Conservation (phyloP, 1,284 basidiomycete genomes). For the Ustilago curta region DNA sequence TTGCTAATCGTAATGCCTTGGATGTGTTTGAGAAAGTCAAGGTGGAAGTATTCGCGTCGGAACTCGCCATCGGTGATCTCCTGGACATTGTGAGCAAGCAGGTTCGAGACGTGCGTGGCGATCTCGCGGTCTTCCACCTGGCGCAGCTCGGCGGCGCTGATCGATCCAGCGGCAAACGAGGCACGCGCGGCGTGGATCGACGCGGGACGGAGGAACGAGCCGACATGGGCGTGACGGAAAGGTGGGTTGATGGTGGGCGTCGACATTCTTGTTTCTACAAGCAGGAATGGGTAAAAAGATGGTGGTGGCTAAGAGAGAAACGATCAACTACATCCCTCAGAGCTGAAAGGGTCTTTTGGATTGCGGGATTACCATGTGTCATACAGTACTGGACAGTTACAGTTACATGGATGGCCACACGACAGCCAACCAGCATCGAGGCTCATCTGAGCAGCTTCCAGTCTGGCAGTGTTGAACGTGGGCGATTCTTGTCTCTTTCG, state of each 20-base stretch:
- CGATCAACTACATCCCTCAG: too few species aligned
- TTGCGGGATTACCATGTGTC: too few species aligned
- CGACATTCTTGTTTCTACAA: too few species aligned
- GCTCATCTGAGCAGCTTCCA: too few species aligned
- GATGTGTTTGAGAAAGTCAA: constrained; percentile 58
- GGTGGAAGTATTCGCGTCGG: constrained; percentile 57
- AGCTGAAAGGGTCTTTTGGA: too few species aligned
- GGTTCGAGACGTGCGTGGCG: constrained; percentile 73
- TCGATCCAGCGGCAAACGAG: constrained; percentile 71
- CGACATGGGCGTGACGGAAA: constrained; percentile 51
- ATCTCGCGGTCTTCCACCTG: constrained; percentile 75
- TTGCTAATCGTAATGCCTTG: constrained; percentile 52
- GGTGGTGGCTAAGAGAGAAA: too few species aligned
- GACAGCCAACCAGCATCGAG: too few species aligned
- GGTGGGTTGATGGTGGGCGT: constrained; percentile 26
- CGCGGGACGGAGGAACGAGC: constrained; percentile 73
- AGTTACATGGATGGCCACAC: too few species aligned
- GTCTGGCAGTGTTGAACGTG: too few species aligned
- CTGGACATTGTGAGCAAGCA: constrained; percentile 73
- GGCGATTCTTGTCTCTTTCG: too few species aligned
- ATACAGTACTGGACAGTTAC: too few species aligned
- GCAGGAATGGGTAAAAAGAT: too few species aligned
- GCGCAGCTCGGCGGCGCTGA: constrained; percentile 72
- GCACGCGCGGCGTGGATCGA: constrained; percentile 73
- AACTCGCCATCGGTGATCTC: constrained; percentile 77